Conservation (phyloP, 345 rosid genomes). For the Fremontodendron californicum region DNA sequence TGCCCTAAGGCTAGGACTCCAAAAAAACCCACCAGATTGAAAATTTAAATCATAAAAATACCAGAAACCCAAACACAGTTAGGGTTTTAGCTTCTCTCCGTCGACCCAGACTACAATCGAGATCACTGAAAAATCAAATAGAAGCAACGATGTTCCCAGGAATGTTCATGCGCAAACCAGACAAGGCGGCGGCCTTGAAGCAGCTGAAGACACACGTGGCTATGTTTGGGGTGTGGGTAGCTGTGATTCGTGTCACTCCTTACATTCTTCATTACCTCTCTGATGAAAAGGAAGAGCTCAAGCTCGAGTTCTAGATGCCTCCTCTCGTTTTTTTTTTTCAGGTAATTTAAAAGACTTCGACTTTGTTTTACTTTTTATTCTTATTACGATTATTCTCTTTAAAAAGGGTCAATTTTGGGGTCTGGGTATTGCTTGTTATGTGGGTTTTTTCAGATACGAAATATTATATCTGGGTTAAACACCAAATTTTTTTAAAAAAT, state of each 20-base stretch:
- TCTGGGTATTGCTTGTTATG: neutral
- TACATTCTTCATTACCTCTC: constrained; percentile 67
- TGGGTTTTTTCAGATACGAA: neutral
- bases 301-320: constrained; percentile 51
- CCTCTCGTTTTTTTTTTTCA: neutral
- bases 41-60: neutral
- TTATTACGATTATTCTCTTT: neutral
- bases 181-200: constrained; percentile 79
- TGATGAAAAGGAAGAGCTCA: constrained; percentile 65
- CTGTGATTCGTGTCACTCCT: constrained; percentile 59
- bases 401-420: neutral
- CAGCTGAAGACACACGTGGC: constrained; percentile 56
- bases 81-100: constrained; percentile 6
- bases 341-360: constrained; percentile 14
- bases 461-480: neutral
- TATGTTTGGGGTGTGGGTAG: constrained; percentile 63
- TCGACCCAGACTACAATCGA: neutral
- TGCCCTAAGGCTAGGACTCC: neutral
- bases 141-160: constrained; percentile 66
- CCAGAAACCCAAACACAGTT: neutral
- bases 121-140: constrained; percentile 7
- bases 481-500: neutral
- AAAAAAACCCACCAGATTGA: neutral
- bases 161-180: constrained; percentile 76
- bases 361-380: neutral